phyloP scores from a whole-genome alignment of 2,329 filamentous ascomycete genomes.

The Plenodomus lindquistii region DNA sequence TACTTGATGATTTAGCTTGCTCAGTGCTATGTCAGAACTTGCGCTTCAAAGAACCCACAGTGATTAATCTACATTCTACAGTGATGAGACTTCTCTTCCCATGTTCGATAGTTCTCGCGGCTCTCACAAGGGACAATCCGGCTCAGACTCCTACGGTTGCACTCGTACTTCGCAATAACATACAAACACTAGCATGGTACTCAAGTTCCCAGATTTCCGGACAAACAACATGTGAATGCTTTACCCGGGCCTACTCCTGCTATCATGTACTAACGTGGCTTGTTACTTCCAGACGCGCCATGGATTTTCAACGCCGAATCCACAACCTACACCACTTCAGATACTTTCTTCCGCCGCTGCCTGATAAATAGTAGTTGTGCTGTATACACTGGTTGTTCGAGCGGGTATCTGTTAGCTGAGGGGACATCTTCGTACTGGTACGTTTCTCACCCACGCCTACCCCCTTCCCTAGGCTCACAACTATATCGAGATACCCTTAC shows the following conservation, averaged over 20 bases:
- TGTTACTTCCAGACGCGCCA: conserved; percentile 5
- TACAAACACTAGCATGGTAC: conserved; percentile 9
- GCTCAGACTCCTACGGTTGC: conserved; percentile 1
- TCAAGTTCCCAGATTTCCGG: conserved; percentile 4
- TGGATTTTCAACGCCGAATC: conserved; percentile 7
- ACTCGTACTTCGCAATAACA: conserved; percentile 3
- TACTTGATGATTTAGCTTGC: too few species aligned
- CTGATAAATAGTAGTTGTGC: conserved; percentile 3
- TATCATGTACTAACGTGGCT: too few species aligned
- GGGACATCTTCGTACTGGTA: conserved; percentile 7
- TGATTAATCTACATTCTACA: too few species aligned
- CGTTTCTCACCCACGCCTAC: background rate
- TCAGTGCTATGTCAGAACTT: too few species aligned
- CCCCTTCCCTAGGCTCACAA: background rate
- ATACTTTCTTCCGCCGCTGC: conserved; percentile 10
- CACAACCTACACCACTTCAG: conserved; percentile 6
- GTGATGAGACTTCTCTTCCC: too few species aligned
- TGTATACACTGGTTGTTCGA: conserved; percentile 10
- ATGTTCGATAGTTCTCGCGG: too few species aligned
- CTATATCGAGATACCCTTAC: background rate
- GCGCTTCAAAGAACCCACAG: background rate
- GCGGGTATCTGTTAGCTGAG: conserved; percentile 3
- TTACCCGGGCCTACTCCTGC: background rate
- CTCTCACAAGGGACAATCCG: too few species aligned
- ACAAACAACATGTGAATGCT: conserved; percentile 6